Percentiles rank a stretch among this genome's conserved stretches.
Conservation (phyloP, 1,284 basidiomycete genomes). For the Ustilago lituana region DNA sequence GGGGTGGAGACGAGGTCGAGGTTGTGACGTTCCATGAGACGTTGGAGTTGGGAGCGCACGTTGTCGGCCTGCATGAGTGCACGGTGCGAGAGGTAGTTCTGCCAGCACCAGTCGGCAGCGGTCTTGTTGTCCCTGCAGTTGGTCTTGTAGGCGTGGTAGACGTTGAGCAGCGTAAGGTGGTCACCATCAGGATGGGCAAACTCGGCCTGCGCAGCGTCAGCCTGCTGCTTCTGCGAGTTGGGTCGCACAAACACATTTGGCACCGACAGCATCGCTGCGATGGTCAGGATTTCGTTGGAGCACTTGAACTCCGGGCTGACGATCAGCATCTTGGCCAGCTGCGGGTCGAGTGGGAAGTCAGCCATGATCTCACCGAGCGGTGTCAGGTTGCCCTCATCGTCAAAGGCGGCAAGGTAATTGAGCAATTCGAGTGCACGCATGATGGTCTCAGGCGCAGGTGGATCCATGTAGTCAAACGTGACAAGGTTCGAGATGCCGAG, state of each 20-base stretch:
- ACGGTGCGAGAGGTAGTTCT: slow-evolving; percentile 85
- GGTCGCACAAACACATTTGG: slow-evolving; percentile 95
- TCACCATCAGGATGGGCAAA: slow-evolving; percentile 94
- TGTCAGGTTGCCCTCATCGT: slow-evolving; percentile 93
- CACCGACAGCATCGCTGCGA: slow-evolving; percentile 92
- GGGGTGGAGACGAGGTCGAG: slow-evolving; percentile 81
- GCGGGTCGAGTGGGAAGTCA: slow-evolving; percentile 96
- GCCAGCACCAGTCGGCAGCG: slow-evolving; percentile 82
- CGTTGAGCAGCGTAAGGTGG: slow-evolving; percentile 92
- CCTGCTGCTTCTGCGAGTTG: slow-evolving; percentile 78
- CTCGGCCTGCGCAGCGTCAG: slow-evolving; percentile 88
- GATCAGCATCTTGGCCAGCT: slow-evolving; percentile 91
- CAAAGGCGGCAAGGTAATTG: slow-evolving; percentile 89
- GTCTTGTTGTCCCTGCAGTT: slow-evolving; percentile 68
- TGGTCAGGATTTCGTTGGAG: slow-evolving; percentile 92
- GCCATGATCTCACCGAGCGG: slow-evolving; percentile 91
- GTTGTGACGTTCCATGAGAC: slow-evolving; percentile 84
- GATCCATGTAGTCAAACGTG: slow-evolving; percentile 81
- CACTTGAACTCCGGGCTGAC: slow-evolving; percentile 93
- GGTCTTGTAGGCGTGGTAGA: slow-evolving; percentile 90
- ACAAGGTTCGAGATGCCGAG: slow-evolving; percentile 76
- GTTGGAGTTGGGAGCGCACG: slow-evolving; percentile 88
- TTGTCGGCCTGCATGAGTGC: slow-evolving; percentile 92
- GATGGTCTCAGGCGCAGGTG: slow-evolving; percentile 86
- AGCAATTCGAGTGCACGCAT: slow-evolving; percentile 96